Evolutionary conservation across 306 rosid genomes (phyloP).

Genomic region (Adenanthera pavonina): DNA sequence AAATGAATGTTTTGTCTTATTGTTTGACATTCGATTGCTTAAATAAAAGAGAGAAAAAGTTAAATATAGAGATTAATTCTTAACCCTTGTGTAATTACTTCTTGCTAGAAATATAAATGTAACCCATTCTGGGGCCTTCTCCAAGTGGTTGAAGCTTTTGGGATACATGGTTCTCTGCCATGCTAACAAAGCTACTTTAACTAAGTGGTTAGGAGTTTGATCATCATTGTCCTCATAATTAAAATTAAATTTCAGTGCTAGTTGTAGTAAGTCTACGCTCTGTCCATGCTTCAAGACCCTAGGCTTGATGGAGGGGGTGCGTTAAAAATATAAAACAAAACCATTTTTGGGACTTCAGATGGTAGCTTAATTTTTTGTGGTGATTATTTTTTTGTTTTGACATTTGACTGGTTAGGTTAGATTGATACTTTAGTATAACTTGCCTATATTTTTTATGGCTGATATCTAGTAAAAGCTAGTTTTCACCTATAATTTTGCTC

Average conservation of each 20-base stretch:
- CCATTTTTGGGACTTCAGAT: not conserved
- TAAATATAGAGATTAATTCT: constrained; percentile 8
- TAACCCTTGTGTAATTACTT: not conserved
- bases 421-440: not conserved
- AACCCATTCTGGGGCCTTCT: not conserved
- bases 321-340: not conserved
- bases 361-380: not conserved
- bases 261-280: not conserved
- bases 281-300: not conserved
- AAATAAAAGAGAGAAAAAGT: constrained; percentile 16
- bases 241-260: not conserved
- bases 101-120: not conserved
- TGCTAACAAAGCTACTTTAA: not conserved
- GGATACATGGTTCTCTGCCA: not conserved
- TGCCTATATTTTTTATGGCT: not conserved
- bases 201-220: constrained; percentile 6
- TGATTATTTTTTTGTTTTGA: not conserved
- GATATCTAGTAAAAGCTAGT: not conserved
- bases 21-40: constrained; percentile 30
- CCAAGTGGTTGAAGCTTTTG: not conserved
- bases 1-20: constrained; percentile 18
- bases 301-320: not conserved
- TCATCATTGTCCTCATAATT: not conserved
- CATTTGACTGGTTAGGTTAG: not conserved
- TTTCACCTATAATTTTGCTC: not conserved